These are phyloP conservation scores for Vitis rotundifolia DNA, from an alignment of 164 flowering plant species.

Conservation along the genomic window DNA sequence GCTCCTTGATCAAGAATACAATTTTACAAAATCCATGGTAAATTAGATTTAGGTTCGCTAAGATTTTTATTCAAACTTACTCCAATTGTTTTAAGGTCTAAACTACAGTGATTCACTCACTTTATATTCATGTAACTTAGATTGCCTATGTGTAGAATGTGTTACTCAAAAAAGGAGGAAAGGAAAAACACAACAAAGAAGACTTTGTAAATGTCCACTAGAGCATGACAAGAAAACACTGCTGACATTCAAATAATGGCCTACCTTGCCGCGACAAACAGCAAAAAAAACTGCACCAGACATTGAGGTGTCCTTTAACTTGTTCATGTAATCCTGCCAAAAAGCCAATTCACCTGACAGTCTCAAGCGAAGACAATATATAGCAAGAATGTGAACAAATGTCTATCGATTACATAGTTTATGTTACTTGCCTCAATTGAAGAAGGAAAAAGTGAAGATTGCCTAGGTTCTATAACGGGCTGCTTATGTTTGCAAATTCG, in stretches of 20 bases:
- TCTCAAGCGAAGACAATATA: background rate
- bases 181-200: too few relatives aligned
- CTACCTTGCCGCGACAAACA: constrained; percentile 97
- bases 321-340: constrained; percentile 80
- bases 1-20: too few relatives aligned
- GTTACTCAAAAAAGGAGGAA: too few relatives aligned
- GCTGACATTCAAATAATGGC: constrained; percentile 6
- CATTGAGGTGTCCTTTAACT: constrained; percentile 68
- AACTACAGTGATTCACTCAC: too few relatives aligned
- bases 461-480: constrained; percentile 92
- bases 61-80: too few relatives aligned
- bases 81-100: too few relatives aligned
- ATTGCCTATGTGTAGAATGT: too few relatives aligned
- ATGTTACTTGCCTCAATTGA: constrained; percentile 63
- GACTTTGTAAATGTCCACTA: background rate
- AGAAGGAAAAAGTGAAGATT: constrained; percentile 70
- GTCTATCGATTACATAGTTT: background rate
- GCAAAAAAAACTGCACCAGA: constrained; percentile 97
- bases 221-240: background rate
- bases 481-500: constrained; percentile 90
- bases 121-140: background rate
- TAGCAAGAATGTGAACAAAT: constrained; percentile 1
- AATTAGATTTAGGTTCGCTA: too few relatives aligned
- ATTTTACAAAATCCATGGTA: too few relatives aligned
- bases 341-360: background rate